Base-by-base conservation (phyloP, 352 stramenopile species). In the Globisporangium mamillatum region DNA sequence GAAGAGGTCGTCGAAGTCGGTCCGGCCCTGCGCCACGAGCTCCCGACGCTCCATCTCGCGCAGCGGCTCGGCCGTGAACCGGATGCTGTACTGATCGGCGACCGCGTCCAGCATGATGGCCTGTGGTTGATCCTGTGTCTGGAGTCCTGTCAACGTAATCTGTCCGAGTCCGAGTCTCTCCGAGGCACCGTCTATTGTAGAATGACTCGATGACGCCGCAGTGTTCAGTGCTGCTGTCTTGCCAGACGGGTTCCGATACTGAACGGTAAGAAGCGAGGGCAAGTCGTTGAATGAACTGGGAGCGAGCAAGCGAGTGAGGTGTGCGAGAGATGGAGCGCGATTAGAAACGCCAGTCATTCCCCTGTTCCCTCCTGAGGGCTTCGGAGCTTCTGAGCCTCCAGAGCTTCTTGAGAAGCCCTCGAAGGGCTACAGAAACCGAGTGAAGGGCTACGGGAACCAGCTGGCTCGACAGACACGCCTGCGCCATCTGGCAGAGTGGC, bases 1-100 rank as follows among this genome's bases (percentile, higher is more conserved):
- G 70, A 83, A 82, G 32, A 86, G 72, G n/a, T 63, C 62, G 24
- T 32, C 27, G 24, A 71, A 73, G 56, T 80, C 77, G 69, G 68
- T 69, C 32, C 75, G 68, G 38, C 72, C 69, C 54, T 80, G 74
- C 41, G 76, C 67, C 25, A 77, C 73, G 55, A 83, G 76, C 59
- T 78, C 69, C 18, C 75, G 71, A 22, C 69, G 72, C 64, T 83
- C 74, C 36, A 66, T 66, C 29, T 80, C 76, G 65, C 77, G 77
- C 32, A 81, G 64, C 63, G 68, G 60, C 7, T 74, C 71, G 0
- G 75, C 73, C 22, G 68, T 63, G 69, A 84, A 81, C 50, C 60
- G 71, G 67, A 84, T 78, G 36, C 70, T 69, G 46, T 79, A 67
- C 54, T 60, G 60, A n/a, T 65, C 53, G 4, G 52, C 24, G 4